Evolutionary conservation across 2,329 filamentous ascomycete species (phyloP), one percentile per base, ranked within the genome.

Genomic region (Claviceps maximensis): DNA sequence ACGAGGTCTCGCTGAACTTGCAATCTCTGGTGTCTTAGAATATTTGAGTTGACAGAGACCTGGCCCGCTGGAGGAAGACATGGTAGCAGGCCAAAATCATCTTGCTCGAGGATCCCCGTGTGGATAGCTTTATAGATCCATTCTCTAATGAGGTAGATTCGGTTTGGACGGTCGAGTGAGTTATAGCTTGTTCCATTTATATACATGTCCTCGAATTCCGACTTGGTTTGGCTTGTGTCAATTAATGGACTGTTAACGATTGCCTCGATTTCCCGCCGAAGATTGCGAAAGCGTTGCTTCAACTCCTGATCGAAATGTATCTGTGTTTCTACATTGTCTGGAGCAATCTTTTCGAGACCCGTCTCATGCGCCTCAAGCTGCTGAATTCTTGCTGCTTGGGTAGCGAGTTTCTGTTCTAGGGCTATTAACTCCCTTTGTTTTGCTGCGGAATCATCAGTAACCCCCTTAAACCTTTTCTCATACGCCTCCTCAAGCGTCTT

Each of bases 101-200:
- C 21, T 17, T 4, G 1, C 13, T 15, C 15, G 1, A 45, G 1
- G n/a, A 27, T 27, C 9, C 1, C 25, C 25, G 25, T 2, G 17
- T 17, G 2, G 23, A 45, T n/a, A 2, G n/a, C 27, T 2, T 27
- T 0, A 45, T 45, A 45, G 1, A 45, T 2, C 8, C 1, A 2
- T 1, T 15, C 13, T 27, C 42, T 25, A 12, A 44, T 17, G 6
- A 44, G 1, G 15, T 15, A 17, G 21, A 25, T 1, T 0, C 41
- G 21, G 21, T 17, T n/a, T 15, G 1, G 0, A 1, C 1, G 21
- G 21, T 15, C n/a, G 4, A 19, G n/a, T 17, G 12, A 5, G 12
- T n/a, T 25, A 15, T 44, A 44, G 17, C 8, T 15, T 21, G 29
- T 9, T 29, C 29, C 4, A 9, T 29, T 29, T 9, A 5, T 4